A percentile compares a stretch with the other conserved stretches of the same genome.
Conservation (phyloP, 805 yeast genomes). For the Kuraishia floccosa region DNA sequence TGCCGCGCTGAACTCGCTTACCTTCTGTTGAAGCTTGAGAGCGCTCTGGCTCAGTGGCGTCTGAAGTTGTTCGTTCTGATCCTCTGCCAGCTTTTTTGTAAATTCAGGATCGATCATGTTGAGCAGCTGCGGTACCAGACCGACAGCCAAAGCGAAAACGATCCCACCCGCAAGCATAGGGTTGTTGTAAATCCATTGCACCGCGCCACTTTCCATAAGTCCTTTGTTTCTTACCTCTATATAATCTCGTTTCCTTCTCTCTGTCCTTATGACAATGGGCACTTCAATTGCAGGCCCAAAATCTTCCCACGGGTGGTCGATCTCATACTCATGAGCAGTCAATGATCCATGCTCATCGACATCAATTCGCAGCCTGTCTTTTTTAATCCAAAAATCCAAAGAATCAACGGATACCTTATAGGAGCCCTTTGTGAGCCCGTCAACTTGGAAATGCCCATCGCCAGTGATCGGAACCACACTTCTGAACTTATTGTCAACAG, state of each 20-base stretch:
- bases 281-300: neutral
- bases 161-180: slow-evolving; percentile 5
- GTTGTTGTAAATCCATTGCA: slow-evolving; percentile 8
- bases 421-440: slow-evolving; percentile 5
- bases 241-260: slow-evolving; percentile 9
- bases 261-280: slow-evolving; percentile 2
- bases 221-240: slow-evolving; percentile 6
- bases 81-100: slow-evolving; percentile 11
- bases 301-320: neutral
- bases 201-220: slow-evolving; percentile 10
- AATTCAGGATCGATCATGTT: slow-evolving; percentile 15
- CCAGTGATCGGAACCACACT: slow-evolving; percentile 7
- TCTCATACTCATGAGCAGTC: neutral
- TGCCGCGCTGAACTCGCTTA: neutral
- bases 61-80: slow-evolving; percentile 1
- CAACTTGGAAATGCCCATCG: slow-evolving; percentile 8
- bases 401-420: slow-evolving; percentile 9
- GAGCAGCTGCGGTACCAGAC: slow-evolving; percentile 12
- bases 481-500: too few relatives aligned
- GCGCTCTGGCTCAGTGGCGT: neutral
- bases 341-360: slow-evolving; percentile 3
- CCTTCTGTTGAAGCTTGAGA: neutral
- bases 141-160: slow-evolving; percentile 5
- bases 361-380: slow-evolving; percentile 5
- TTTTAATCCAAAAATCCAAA: slow-evolving; percentile 9